Conservation (phyloP, 257 asterid genomes). For the Solanum habrochaites region DNA sequence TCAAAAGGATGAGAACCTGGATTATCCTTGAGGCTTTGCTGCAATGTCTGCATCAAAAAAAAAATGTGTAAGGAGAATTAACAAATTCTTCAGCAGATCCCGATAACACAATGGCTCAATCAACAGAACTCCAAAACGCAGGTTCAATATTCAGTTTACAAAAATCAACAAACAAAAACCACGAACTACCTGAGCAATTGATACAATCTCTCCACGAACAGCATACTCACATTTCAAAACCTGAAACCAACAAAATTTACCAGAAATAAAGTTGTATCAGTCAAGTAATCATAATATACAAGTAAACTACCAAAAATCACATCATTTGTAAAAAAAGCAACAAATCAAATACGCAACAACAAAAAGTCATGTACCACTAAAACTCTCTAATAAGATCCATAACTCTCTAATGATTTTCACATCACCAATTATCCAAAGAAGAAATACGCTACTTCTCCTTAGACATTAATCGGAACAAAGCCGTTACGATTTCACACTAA, state of each 20-base stretch:
- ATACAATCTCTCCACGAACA: conserved; percentile 94
- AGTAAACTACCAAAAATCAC: background rate
- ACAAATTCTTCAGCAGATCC: background rate
- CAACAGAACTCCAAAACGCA: background rate
- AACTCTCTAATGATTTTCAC: background rate
- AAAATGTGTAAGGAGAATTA: background rate
- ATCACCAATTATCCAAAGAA: background rate
- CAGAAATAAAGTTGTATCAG: background rate
- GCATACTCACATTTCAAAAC: conserved; percentile 90
- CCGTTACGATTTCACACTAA: background rate
- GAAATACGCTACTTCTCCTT: background rate
- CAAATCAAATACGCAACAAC: background rate
- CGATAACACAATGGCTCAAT: background rate
- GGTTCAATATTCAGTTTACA: background rate
- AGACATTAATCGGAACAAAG: background rate
- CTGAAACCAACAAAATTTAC: conserved; percentile 23
- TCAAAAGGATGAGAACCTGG: conserved; percentile 47
- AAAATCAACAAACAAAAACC: background rate
- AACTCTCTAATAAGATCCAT: background rate
- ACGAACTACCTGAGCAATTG: conserved; percentile 69
- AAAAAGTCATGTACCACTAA: background rate
- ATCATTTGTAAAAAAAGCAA: background rate
- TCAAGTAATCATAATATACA: background rate
- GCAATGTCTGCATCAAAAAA: conserved; percentile 28
- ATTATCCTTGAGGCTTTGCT: conserved; percentile 34